Evolutionary conservation across 257 asterid genomes (phyloP).

Genomic region (Petunia secreta): DNA sequence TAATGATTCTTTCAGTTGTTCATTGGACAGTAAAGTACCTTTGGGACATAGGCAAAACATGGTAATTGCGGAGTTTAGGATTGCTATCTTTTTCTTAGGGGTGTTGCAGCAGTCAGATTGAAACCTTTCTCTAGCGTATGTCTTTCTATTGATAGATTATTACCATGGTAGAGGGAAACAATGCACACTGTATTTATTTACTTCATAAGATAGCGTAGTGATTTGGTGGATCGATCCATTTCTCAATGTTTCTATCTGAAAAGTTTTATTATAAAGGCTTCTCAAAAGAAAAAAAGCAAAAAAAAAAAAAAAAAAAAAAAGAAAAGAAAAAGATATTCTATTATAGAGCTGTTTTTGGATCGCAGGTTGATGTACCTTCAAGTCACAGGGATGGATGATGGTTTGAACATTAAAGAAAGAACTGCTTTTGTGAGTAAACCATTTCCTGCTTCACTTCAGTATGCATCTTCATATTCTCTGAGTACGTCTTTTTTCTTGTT

Average conservation of each 20-base stretch:
- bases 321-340: too few relatives aligned
- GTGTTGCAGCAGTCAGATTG: conserved; percentile 16
- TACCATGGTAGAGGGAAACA: conserved; percentile 17
- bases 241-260: conserved; percentile 9
- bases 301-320: too few relatives aligned
- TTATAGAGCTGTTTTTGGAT: conserved; percentile 10
- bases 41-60: not conserved
- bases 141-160: conserved; percentile 13
- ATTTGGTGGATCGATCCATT: conserved; percentile 9
- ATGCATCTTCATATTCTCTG: conserved; percentile 15
- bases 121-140: conserved; percentile 1
- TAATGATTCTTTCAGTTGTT: conserved; percentile 17
- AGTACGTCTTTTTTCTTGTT: conserved; percentile 12
- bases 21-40: conserved; percentile 16
- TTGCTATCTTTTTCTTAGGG: conserved; percentile 6
- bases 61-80: conserved; percentile 7
- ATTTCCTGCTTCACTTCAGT: conserved; percentile 25
- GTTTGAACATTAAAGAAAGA: conserved; percentile 80
- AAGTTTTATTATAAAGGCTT: not conserved
- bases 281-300: too few relatives aligned
- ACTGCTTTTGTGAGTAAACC: conserved; percentile 72
- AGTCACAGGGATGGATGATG: conserved; percentile 95
- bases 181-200: conserved; percentile 3
- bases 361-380: conserved; percentile 83
- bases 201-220: conserved; percentile 16